Conservation (phyloP, 78 protist species). For the Dictyostelium intermedium region DNA sequence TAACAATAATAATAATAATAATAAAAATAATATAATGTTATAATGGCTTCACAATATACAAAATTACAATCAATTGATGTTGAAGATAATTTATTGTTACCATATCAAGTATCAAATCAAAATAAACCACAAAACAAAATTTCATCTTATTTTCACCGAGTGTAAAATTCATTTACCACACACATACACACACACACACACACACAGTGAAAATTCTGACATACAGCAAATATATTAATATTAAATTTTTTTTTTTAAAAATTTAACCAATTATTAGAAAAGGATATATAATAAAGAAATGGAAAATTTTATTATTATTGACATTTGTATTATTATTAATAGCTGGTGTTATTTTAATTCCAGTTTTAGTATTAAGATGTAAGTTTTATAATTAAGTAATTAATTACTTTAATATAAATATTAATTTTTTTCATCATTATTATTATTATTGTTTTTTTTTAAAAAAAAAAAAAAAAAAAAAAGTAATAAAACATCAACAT, state of each 20-base stretch:
- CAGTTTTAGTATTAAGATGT: not conserved
- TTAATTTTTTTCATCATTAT: not conserved
- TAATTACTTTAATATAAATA: not conserved
- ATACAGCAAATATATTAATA: not conserved
- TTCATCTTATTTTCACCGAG: not conserved
- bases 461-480: not conserved
- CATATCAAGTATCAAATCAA: not conserved
- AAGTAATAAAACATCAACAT: not conserved
- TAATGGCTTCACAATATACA: not conserved
- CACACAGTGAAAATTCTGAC: not conserved
- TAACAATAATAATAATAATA: no score
- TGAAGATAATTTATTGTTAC: slow-evolving; percentile 1
- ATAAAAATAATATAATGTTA: not conserved
- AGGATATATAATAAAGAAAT: not conserved
- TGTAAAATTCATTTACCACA: not conserved
- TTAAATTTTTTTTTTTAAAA: not conserved
- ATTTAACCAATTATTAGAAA: not conserved
- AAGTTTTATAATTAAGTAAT: not conserved
- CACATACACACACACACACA: no score
- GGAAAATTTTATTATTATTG: not conserved
- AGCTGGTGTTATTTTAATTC: slow-evolving; percentile 22
- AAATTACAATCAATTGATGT: not conserved
- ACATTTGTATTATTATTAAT: not conserved
- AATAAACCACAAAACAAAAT: not conserved
- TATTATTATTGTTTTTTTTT: not conserved